A percentile compares a stretch with the other conserved stretches of the same genome.
Conservation (phyloP, 148 eudicot species). For the Gaultheria prostrata region DNA sequence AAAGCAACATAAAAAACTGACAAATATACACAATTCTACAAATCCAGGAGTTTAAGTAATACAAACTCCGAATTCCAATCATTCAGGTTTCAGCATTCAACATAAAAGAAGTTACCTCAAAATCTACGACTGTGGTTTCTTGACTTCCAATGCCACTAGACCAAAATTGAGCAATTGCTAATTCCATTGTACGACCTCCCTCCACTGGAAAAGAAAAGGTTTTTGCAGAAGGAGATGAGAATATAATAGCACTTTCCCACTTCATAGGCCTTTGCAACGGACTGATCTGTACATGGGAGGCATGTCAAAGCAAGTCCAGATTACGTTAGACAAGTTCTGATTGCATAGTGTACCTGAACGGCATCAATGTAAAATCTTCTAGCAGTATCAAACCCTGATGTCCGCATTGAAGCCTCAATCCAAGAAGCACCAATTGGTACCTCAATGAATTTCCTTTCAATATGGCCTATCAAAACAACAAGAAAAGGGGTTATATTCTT, state of each 20-base stretch:
- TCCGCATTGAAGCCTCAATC: constrained; percentile 93
- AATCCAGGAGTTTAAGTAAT: neutral
- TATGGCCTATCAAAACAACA: constrained; percentile 49
- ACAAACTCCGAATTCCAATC: neutral
- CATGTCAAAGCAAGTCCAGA: constrained; percentile 20
- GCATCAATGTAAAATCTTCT: constrained; percentile 79
- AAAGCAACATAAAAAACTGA: neutral
- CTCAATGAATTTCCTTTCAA: constrained; percentile 82
- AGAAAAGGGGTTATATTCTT: constrained; percentile 4
- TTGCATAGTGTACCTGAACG: constrained; percentile 64
- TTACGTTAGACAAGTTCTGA: constrained; percentile 2
- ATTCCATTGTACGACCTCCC: constrained; percentile 91
- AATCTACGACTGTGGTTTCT: constrained; percentile 68
- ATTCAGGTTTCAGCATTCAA: neutral
- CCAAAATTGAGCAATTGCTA: constrained; percentile 95
- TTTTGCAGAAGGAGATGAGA: constrained; percentile 86
- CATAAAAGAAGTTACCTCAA: constrained; percentile 60
- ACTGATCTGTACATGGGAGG: constrained; percentile 56
- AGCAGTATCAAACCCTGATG: constrained; percentile 84
- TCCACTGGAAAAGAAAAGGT: constrained; percentile 81
- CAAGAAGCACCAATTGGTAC: constrained; percentile 96
- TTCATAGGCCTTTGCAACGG: constrained; percentile 87
- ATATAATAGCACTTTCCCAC: constrained; percentile 75
- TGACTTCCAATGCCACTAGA: constrained; percentile 95
- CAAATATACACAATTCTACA: neutral